Evolutionary conservation across 2,329 filamentous ascomycete genomes (phyloP).

Genomic region (Clonostachys byssicola): DNA sequence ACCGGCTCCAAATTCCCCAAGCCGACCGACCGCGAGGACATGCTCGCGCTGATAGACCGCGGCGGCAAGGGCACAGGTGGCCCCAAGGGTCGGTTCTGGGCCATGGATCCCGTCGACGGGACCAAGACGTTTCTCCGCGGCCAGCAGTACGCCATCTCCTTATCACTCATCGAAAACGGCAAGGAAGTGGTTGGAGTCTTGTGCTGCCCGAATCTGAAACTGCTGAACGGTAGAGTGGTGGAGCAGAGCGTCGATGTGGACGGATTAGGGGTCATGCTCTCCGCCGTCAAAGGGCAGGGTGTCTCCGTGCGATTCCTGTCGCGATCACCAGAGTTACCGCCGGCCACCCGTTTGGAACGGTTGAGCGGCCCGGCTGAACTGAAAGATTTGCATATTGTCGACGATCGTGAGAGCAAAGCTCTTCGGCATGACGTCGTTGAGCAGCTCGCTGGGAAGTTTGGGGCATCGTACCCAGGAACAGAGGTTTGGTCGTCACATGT

Average conservation of each 20-base stretch:
- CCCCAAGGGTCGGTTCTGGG: constrained; percentile 44
- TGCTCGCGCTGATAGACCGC: constrained; percentile 58
- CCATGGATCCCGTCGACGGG: constrained; percentile 62
- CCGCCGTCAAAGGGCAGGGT: constrained; percentile 23
- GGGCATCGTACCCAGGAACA: constrained; percentile 25
- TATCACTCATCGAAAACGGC: constrained; percentile 54
- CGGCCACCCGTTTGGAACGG: constrained; percentile 9
- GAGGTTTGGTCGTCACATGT: constrained; percentile 34
- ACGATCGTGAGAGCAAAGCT: constrained; percentile 21
- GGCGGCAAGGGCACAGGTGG: constrained; percentile 38
- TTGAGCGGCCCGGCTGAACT: constrained; percentile 10
- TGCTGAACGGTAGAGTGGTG: constrained; percentile 25
- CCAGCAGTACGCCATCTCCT: constrained; percentile 59
- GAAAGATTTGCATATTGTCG: constrained; percentile 23
- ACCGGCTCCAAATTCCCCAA: constrained; percentile 19
- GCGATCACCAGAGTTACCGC: constrained; percentile 7
- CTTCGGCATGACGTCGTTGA: constrained; percentile 22
- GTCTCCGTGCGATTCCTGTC: constrained; percentile 17
- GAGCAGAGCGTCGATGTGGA: constrained; percentile 23
- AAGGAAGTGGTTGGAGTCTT: constrained; percentile 53
- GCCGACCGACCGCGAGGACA: constrained; percentile 43
- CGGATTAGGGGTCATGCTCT: constrained; percentile 27
- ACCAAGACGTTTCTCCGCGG: constrained; percentile 57
- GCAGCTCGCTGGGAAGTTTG: constrained; percentile 18
- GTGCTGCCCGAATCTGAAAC: constrained; percentile 54